Evolutionary conservation across 352 stramenopile species (phyloP), one percentile per base, ranked within the genome.

Genomic region (Phytopythium mirpurense): DNA sequence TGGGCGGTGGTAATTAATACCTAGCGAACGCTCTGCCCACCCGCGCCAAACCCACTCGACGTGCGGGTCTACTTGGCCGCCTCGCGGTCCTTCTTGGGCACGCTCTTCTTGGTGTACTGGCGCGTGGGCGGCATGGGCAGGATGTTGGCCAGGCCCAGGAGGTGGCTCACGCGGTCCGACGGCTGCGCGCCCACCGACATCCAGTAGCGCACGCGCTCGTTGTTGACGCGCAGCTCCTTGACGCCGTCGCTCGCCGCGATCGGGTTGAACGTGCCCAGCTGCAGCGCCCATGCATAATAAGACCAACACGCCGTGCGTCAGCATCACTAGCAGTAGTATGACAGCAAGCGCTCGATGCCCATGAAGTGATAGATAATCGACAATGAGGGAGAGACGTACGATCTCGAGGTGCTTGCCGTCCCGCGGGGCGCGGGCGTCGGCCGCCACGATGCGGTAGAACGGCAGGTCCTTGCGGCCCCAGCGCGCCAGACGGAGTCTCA

Each of bases 401-500:
- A 93, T 93, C 58, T 95, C 84, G 16, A 95, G 74, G 60, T 92
- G 79, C 61, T 86, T 88, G 69, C 85, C 85, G 52, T 95, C 85
- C 36, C 85, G 82, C 11, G 85, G 85, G 32, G 80, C 81, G 37
- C 85, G 81, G 24, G 85, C 80, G 37, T 95, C 85, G 34, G 85
- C 85, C 9, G 83, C 85, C 41, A 95, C 85, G 60, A 95, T 95
- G 45, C 85, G 83, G 70, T 95, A 95, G 81, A 93, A 93, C 29
- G 85, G 85, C 24, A 92, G 64, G 68, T 95, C 82, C 66, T 90
- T 93, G 58, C 85, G 81, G 48, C 85, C 85, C 80, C 83, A 95
- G 42, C 85, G 83, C 48, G 83, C 83, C 49, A 95, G 63, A 53
- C 85, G 82, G 62, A 95, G 72, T 83, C 85, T 82, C 66, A 95